Conservation (phyloP, 2,329 filamentous ascomycete species). For the Penicillium sclerotigenum region DNA sequence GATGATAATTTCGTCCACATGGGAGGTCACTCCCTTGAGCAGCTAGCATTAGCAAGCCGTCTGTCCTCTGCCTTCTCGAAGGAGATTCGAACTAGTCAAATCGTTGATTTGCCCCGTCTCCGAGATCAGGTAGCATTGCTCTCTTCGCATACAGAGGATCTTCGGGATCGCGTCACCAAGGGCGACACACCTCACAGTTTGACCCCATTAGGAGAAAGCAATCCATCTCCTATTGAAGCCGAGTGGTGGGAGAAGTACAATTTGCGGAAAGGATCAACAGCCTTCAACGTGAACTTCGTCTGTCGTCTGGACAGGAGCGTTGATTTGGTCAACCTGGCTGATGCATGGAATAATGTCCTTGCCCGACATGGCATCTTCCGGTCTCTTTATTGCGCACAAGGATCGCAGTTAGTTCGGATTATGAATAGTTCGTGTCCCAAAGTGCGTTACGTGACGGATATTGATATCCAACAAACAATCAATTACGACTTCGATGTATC, state of each 20-base stretch:
- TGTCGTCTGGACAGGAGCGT: neutral
- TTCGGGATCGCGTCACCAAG: neutral
- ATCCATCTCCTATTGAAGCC: neutral
- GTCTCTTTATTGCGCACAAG: neutral
- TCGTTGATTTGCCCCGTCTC: neutral
- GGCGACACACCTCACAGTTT: neutral
- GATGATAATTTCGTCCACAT: neutral
- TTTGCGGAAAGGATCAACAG: neutral
- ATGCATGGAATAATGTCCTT: neutral
- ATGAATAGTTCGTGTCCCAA: neutral
- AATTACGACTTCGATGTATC: neutral
- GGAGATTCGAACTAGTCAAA: neutral
- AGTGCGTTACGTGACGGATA: neutral
- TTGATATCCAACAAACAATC: neutral
- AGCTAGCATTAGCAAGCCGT: neutral
- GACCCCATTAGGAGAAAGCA: neutral
- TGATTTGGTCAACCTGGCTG: neutral
- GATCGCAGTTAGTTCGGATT: neutral
- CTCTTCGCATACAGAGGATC: neutral
- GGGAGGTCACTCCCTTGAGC: neutral
- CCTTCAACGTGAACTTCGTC: neutral
- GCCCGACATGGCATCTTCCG: neutral
- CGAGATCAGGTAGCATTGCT: neutral
- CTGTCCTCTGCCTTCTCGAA: neutral
- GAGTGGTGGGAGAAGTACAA: neutral